Percentiles rank a stretch among this genome's conserved stretches.
phyloP scores from a whole-genome alignment of 108 stramenopile genomes.

The Epithemia pelagica region DNA sequence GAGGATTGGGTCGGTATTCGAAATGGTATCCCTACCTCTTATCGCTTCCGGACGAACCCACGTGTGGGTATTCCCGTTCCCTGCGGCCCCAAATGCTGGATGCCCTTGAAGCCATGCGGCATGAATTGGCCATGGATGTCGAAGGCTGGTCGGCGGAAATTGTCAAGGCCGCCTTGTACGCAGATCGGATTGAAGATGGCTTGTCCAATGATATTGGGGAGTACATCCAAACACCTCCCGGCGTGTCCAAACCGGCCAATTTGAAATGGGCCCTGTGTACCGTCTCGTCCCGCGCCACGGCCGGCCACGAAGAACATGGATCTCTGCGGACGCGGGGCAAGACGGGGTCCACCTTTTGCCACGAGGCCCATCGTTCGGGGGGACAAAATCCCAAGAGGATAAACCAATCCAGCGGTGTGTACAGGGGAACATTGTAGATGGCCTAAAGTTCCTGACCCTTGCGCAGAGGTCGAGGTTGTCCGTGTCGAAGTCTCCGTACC shows the following conservation, averaged over 20 bases:
- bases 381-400: slow-evolving; percentile 75
- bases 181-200: slow-evolving; percentile 39
- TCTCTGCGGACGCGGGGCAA: slow-evolving; percentile 34
- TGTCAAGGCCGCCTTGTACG: slow-evolving; percentile 47
- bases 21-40: slow-evolving; percentile 75
- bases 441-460: slow-evolving; percentile 69
- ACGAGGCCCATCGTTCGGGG: slow-evolving; percentile 55
- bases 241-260: slow-evolving; percentile 22
- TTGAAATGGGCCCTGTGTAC: slow-evolving; percentile 80
- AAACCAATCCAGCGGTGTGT: slow-evolving; percentile 80
- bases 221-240: slow-evolving; percentile 35
- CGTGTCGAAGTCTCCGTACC: slow-evolving; percentile 59
- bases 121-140: slow-evolving; percentile 68
- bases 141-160: slow-evolving; percentile 72
- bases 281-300: slow-evolving; percentile 68
- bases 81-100: slow-evolving; percentile 62
- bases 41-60: slow-evolving; percentile 64
- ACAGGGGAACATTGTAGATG: slow-evolving; percentile 83
- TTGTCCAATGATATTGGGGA: slow-evolving; percentile 34
- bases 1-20: slow-evolving; percentile 49
- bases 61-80: slow-evolving; percentile 55
- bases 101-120: slow-evolving; percentile 45
- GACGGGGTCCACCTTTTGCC: slow-evolving; percentile 46
- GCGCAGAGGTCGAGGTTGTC: slow-evolving; percentile 48
- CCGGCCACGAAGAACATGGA: slow-evolving; percentile 30